Evolutionary conservation across 805 yeast species (phyloP).

Genomic region (Candida succiphila): DNA sequence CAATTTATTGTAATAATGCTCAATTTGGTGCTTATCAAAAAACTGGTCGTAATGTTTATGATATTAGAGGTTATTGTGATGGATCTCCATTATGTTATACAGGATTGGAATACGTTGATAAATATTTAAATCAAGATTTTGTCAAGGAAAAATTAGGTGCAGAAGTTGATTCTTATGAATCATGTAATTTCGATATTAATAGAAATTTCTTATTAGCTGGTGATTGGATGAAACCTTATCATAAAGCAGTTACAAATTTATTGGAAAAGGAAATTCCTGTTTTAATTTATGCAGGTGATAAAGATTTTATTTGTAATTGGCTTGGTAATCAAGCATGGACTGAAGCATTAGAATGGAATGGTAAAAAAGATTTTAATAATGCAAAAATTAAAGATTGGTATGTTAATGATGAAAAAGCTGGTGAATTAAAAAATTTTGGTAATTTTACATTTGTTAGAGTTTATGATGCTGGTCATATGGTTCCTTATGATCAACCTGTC

Average conservation of each 20-base stretch:
- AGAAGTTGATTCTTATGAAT: constrained; percentile 34
- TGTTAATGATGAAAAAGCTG: constrained; percentile 35
- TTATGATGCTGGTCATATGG: constrained; percentile 87
- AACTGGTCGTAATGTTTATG: constrained; percentile 56
- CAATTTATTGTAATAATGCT: constrained; percentile 52
- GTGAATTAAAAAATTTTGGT: constrained; percentile 65
- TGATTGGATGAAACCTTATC: constrained; percentile 61
- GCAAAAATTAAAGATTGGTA: constrained; percentile 16
- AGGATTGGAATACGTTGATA: constrained; percentile 37
- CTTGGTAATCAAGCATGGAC: constrained; percentile 84
- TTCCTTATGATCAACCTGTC: constrained; percentile 80
- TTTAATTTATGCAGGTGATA: constrained; percentile 87
- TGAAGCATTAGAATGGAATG: constrained; percentile 55
- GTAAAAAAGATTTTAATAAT: constrained; percentile 19
- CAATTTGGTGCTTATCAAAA: constrained; percentile 48
- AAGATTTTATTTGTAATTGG: constrained; percentile 91
- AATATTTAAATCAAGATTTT: constrained; percentile 40
- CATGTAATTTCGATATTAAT: constrained; percentile 42
- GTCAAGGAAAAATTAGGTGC: constrained; percentile 54
- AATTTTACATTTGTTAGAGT: constrained; percentile 71
- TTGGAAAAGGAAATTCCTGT: constrained; percentile 68
- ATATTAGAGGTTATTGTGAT: constrained; percentile 45
- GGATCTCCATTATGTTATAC: constrained; percentile 44
- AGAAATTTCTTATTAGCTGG: constrained; percentile 45
- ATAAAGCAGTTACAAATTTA: constrained; percentile 42